These are phyloP conservation scores for Rhodosporidiobolus sp. DNA, from an alignment of 768 basidiomycete species.

Conservation along the genomic window DNA sequence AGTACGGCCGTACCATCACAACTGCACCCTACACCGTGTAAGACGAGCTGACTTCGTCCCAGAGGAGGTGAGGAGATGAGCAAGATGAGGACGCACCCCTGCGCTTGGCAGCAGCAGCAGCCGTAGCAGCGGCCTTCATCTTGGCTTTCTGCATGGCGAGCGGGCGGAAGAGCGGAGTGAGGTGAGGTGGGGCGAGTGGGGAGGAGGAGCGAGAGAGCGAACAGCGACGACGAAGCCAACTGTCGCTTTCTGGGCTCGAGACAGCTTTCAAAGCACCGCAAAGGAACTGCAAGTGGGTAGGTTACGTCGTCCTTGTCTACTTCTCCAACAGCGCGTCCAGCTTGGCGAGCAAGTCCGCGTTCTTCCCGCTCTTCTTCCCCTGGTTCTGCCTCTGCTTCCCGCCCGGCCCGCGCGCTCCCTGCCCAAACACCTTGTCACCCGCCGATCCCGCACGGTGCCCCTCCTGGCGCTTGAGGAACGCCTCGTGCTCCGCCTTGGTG, in stretches of 20 bases:
- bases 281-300: background rate
- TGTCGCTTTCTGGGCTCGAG: background rate
- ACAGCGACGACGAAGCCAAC: background rate
- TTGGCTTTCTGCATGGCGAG: slow-evolving; percentile 31
- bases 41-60: background rate
- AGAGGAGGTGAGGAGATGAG: background rate
- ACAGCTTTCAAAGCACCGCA: background rate
- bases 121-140: slow-evolving; percentile 31
- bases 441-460: background rate
- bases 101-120: slow-evolving; percentile 13
- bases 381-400: too few relatives aligned
- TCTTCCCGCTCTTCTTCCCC: background rate
- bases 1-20: too few relatives aligned
- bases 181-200: too few relatives aligned
- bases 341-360: background rate
- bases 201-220: too few relatives aligned
- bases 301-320: background rate
- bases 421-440: background rate
- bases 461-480: slow-evolving; percentile 5
- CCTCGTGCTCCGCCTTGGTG: slow-evolving; percentile 9
- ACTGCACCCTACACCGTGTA: too few relatives aligned
- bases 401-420: background rate
- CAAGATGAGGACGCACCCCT: slow-evolving; percentile 11
- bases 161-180: background rate
- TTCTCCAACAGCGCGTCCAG: background rate